Evolutionary conservation across 441 rosid species (phyloP), one percentile per base, ranked within the genome.

Genomic region (Erysimum cheiri): DNA sequence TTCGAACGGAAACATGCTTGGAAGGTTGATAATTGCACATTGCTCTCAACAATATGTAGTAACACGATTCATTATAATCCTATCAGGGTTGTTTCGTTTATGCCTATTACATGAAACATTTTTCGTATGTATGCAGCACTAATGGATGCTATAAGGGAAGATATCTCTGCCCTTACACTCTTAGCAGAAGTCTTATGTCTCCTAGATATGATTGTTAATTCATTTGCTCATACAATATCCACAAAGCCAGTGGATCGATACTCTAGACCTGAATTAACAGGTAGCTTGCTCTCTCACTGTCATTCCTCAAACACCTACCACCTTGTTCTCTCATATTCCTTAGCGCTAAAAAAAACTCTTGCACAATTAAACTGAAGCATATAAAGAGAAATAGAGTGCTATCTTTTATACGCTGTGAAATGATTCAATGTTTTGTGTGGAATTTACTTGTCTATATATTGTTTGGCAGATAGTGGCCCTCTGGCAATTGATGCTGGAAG

Each of bases 121-220:
- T 54, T 48, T 49, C 26, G 40, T 60, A 72, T 40, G 57, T 78
- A 64, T 84, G 77, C 88, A 95, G 99, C 85, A 32, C 86, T 95
- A 43, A 75, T 92, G 80, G 96, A 90, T 79, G 80, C 85, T 63
- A 84, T 92, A 84, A 83, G 96, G 81, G 88, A 85, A 82, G 88
- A 90, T 71, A 80, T 88, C 49, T 85, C 95, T 32, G 79, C 79
- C 64, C 96, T 95, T 60, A 89, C 94, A 15, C 77, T 95, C 73
- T 93, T 95, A 67, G 95, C 97, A 11, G 99, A 95, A 83, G 95
- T 87, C 74, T 76, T 92, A 64, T 90, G 98, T 82, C 99, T 95
- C 32, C 79, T 95, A 71, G 99, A 95, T 81, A 85, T 95, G 99
- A 85, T 95, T 73, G 95, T 92, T 33, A 95, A 92, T 82, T 92